phyloP scores from a whole-genome alignment of 1,284 basidiomycete species.

The Sutorius eximius region DNA sequence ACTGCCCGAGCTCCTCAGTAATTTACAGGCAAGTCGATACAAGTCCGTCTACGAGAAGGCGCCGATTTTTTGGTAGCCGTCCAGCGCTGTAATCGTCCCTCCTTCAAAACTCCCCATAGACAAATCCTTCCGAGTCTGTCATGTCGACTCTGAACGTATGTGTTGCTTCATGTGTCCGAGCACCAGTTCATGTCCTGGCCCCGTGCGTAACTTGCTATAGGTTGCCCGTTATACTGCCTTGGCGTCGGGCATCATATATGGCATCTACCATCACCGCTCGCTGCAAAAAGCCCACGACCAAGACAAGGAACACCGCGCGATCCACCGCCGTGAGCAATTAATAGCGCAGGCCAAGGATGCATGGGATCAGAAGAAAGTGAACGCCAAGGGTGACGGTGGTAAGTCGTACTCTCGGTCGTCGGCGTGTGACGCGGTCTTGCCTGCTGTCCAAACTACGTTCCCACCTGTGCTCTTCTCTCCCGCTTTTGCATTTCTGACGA shows the following conservation, averaged over 20 bases:
- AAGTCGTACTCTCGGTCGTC: slow-evolving; percentile 33
- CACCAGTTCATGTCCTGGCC: slow-evolving; percentile 18
- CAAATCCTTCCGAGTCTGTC: slow-evolving; percentile 19
- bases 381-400: slow-evolving; percentile 50
- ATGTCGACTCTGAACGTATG: slow-evolving; percentile 71
- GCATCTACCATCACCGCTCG: slow-evolving; percentile 89
- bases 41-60: not conserved
- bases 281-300: slow-evolving; percentile 82
- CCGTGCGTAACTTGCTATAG: slow-evolving; percentile 43
- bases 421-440: not conserved
- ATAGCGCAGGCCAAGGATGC: slow-evolving; percentile 89
- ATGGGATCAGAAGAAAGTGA: slow-evolving; percentile 77
- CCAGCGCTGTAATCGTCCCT: slow-evolving; percentile 17
- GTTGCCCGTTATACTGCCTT: slow-evolving; percentile 96
- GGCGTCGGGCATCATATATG: slow-evolving; percentile 86
- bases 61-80: slow-evolving; percentile 14
- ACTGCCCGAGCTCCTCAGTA: slow-evolving; percentile 8
- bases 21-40: slow-evolving; percentile 14
- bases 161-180: slow-evolving; percentile 1
- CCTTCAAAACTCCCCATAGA: slow-evolving; percentile 16
- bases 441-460: not conserved
- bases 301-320: slow-evolving; percentile 65
- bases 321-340: slow-evolving; percentile 74
- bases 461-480: not conserved
- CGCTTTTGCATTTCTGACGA: slow-evolving; percentile 12